These are phyloP conservation scores for Neurospora crassa DNA, from an alignment of 2,329 filamentous ascomycete genomes.

Conservation along the genomic window DNA sequence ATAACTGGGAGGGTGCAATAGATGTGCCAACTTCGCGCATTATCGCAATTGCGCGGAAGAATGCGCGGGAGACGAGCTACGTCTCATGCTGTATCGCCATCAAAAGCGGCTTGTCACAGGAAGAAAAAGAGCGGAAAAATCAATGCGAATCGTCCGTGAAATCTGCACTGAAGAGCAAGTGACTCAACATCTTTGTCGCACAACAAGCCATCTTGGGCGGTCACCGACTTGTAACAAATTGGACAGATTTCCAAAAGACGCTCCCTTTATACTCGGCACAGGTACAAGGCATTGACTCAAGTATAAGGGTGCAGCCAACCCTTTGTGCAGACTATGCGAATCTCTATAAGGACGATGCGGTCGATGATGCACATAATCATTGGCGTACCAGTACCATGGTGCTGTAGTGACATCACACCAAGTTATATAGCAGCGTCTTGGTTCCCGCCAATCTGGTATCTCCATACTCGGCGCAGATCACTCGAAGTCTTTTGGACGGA, in stretches of 20 bases:
- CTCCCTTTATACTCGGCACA: conserved; percentile 7
- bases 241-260: not conserved
- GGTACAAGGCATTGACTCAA: conserved; percentile 14
- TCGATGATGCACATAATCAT: conserved; percentile 7
- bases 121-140: not conserved
- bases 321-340: conserved; percentile 5
- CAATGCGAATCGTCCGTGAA: not conserved
- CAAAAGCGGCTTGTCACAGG: conserved; percentile 4
- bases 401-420: conserved; percentile 11
- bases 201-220: not conserved
- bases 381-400: conserved; percentile 7
- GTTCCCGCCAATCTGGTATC: not conserved
- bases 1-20: not conserved
- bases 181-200: not conserved
- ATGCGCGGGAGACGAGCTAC: conserved; percentile 15
- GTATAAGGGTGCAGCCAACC: conserved; percentile 4
- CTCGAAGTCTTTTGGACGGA: not conserved
- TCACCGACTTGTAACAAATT: not conserved
- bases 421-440: not conserved
- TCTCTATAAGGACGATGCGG: conserved; percentile 1
- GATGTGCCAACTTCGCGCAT: conserved; percentile 5
- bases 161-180: not conserved
- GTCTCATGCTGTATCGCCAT: conserved; percentile 17
- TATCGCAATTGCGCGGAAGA: conserved; percentile 16
- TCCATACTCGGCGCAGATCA: not conserved